Evolutionary conservation across 495 filamentous ascomycete species (phyloP).

Genomic region (Penicillium cosmopolitanum): DNA sequence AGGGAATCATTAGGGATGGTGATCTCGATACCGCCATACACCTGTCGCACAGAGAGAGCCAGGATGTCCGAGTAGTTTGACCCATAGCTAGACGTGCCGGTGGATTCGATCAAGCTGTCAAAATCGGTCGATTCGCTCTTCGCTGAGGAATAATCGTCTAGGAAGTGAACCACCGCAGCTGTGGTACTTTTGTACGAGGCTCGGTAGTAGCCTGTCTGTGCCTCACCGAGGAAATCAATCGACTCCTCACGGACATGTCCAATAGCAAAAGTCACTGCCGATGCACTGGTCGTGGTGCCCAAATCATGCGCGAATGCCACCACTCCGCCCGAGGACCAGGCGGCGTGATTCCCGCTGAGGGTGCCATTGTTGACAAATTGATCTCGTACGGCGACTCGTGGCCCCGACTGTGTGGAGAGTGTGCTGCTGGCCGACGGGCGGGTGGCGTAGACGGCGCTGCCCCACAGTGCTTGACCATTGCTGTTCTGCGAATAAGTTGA

Average conservation of each 20-base stretch:
- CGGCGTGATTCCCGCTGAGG: slow-evolving; percentile 24
- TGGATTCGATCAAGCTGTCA: slow-evolving; percentile 32
- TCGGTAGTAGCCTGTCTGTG: slow-evolving; percentile 44
- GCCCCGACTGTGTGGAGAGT: slow-evolving; percentile 33
- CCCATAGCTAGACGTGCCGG: slow-evolving; percentile 29
- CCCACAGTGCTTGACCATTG: slow-evolving; percentile 44
- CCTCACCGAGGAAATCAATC: slow-evolving; percentile 45
- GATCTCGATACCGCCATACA: slow-evolving; percentile 46
- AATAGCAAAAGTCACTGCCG: slow-evolving; percentile 46
- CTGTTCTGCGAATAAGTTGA: slow-evolving; percentile 34
- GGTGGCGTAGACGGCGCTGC: slow-evolving; percentile 44
- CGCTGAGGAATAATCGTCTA: slow-evolving; percentile 45
- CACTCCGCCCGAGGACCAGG: slow-evolving; percentile 34
- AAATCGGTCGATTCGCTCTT: slow-evolving; percentile 30
- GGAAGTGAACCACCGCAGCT: slow-evolving; percentile 38
- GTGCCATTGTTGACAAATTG: slow-evolving; percentile 37
- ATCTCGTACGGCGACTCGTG: slow-evolving; percentile 24
- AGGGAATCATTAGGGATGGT: slow-evolving; percentile 43
- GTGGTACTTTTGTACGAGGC: slow-evolving; percentile 26
- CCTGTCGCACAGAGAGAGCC: slow-evolving; percentile 43
- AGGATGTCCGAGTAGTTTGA: slow-evolving; percentile 50
- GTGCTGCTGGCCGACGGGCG: slow-evolving; percentile 25
- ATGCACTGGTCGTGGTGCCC: slow-evolving; percentile 27
- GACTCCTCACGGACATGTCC: slow-evolving; percentile 43
- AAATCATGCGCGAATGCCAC: slow-evolving; percentile 44